Percentiles rank a stretch among this genome's conserved stretches.
Evolutionary conservation across 2,329 filamentous ascomycete species (phyloP).

Genomic region (Coniochaeta hoffmannii): DNA sequence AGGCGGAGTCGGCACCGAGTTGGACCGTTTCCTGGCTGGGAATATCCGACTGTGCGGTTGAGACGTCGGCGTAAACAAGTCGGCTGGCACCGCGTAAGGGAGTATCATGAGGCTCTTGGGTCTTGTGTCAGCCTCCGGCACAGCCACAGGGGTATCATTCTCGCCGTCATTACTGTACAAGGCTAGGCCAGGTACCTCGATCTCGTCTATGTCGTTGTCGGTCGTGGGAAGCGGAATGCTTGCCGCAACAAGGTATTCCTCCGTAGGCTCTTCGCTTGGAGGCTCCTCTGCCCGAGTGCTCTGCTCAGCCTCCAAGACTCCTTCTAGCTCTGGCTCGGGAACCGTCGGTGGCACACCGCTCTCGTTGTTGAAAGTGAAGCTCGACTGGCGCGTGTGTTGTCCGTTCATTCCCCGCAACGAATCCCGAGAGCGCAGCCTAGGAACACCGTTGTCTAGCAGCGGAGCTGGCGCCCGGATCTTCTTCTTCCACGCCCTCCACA

Average conservation of each 20-base stretch:
- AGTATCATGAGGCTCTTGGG: slow-evolving; percentile 40
- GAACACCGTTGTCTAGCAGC: slow-evolving; percentile 29
- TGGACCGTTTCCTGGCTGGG: slow-evolving; percentile 35
- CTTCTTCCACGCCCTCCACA: slow-evolving; percentile 97
- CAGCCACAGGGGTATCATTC: slow-evolving; percentile 27
- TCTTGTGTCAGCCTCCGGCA: slow-evolving; percentile 24
- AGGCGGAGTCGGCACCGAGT: slow-evolving; percentile 35
- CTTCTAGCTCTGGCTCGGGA: slow-evolving; percentile 20
- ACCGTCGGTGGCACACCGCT: slow-evolving; percentile 29
- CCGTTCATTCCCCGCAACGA: slow-evolving; percentile 26
- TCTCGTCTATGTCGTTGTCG: slow-evolving; percentile 67
- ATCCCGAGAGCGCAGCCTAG: slow-evolving; percentile 40
- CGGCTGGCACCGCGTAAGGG: slow-evolving; percentile 16
- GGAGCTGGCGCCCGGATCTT: slow-evolving; percentile 54
- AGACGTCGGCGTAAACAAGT: slow-evolving; percentile 25
- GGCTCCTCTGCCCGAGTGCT: slow-evolving; percentile 3
- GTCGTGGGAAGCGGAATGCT: slow-evolving; percentile 62
- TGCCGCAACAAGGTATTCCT: slow-evolving; percentile 41
- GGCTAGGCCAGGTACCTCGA: slow-evolving; percentile 67
- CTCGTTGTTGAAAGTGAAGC: slow-evolving; percentile 24
- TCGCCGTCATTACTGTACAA: slow-evolving; percentile 56
- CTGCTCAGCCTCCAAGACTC: slow-evolving; percentile 7
- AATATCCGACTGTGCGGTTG: slow-evolving; percentile 27
- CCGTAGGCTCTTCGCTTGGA: slow-evolving; percentile 15
- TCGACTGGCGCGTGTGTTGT: slow-evolving; percentile 28